Base-by-base conservation (phyloP, 371 early-diverging fungal species). In the Coemansia sp. region DNA sequence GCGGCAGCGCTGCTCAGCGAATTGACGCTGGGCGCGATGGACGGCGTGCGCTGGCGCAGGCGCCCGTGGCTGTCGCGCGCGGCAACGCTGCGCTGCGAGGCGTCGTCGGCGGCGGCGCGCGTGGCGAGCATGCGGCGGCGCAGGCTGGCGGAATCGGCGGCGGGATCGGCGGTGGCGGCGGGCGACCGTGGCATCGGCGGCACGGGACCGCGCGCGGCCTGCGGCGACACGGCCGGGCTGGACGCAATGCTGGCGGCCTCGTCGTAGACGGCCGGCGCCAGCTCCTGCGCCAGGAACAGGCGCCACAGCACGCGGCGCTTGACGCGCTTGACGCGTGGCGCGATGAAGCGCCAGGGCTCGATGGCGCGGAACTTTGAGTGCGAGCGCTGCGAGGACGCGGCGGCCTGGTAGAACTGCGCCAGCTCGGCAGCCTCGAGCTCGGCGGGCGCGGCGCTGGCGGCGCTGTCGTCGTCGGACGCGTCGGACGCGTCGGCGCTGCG, bases 221-320 rank as follows among this genome's bases (percentile, higher is more conserved):
- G 24, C 24, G 24, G 24, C 24, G 24, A 24, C 24, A 24, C 54
- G 53, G 0, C 24, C 16, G 44, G 40, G 44, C 14, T 31, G 44
- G 43, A 18, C 18, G 44, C 44, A 12, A 33, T 40, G n/a, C 40
- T 32, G 16, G 60, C 33, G 2, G 62, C 58, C 32, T 72, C 75
- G 51, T 66, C 66, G 66, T 77, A 74, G 5, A 72, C 63, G 3
- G 57, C 55, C 1, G 75, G 75, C 11, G 66, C 50, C 8, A 74
- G 61, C 38, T 77, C 77, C 55, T 77, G 77, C 8, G 77, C 77
- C 44, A 77, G 50, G 29, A 77, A 77, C 63, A 71, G 49, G 2
- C 77, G 67, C 77, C 71, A 74, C 10, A 77, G 66, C 39, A 65
- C 77, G 12, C 70, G 61, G 0, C 77, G 67, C 58, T 70, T 77